A percentile compares a stretch with the other conserved stretches of the same genome.
Evolutionary conservation across 345 rosid genomes (phyloP).

Genomic region (Eutrema yunnanense): DNA sequence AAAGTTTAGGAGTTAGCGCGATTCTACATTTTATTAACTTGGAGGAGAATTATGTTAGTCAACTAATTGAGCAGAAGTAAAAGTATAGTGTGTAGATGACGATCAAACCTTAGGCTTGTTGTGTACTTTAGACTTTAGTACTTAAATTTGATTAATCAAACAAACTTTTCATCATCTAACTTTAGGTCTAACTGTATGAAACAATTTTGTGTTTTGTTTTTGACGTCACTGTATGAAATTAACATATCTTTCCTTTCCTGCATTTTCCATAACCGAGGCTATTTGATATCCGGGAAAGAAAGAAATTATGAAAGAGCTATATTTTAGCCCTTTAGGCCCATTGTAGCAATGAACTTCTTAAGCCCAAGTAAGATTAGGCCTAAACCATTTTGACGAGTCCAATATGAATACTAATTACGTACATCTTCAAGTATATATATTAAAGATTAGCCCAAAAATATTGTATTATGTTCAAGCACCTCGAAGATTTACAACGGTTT

Average conservation of each 20-base stretch:
- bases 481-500: no score
- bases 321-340: neutral
- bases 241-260: neutral
- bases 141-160: neutral
- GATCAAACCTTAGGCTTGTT: neutral
- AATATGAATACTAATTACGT: neutral
- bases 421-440: neutral
- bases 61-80: neutral
- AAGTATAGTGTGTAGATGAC: neutral
- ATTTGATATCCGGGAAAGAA: neutral
- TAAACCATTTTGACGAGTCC: neutral
- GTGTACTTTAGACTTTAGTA: neutral
- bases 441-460: no score
- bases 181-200: neutral
- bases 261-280: neutral
- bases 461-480: no score
- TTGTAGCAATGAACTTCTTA: neutral
- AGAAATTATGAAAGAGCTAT: neutral
- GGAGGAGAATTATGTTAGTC: neutral
- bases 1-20: neutral
- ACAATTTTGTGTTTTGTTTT: no score
- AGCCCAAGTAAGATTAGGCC: neutral
- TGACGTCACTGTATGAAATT: no score
- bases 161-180: neutral
- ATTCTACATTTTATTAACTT: neutral